Percentiles rank a stretch among this genome's conserved stretches.
Evolutionary conservation across 2,329 filamentous ascomycete genomes (phyloP).

Genomic region (Aquanectria penicillioides): DNA sequence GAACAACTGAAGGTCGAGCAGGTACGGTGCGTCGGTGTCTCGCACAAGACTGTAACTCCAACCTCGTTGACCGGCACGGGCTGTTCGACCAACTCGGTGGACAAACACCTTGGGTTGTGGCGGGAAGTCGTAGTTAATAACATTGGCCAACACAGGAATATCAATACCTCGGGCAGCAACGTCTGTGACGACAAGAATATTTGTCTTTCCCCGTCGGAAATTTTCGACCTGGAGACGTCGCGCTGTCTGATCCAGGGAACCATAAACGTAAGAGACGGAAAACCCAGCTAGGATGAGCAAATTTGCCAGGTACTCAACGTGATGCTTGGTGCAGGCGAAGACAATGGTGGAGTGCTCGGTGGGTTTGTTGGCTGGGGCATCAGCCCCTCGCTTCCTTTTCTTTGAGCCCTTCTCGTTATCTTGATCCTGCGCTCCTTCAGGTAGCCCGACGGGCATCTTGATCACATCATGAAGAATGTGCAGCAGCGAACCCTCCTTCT

Average conservation of each 20-base stretch:
- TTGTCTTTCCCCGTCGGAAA: slow-evolving; percentile 84
- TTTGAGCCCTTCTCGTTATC: slow-evolving; percentile 61
- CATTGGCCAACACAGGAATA: slow-evolving; percentile 94
- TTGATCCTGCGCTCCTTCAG: slow-evolving; percentile 59
- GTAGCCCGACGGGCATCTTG: slow-evolving; percentile 81
- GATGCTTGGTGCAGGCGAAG: slow-evolving; percentile 95
- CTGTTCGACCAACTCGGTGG: slow-evolving; percentile 94
- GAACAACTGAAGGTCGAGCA: slow-evolving; percentile 94
- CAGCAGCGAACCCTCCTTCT: slow-evolving; percentile 92
- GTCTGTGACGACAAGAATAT: slow-evolving; percentile 95
- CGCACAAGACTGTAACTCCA: slow-evolving; percentile 96
- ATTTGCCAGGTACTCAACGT: slow-evolving; percentile 90
- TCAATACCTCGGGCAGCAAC: slow-evolving; percentile 97
- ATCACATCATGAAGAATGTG: slow-evolving; percentile 93
- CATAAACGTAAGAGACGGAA: slow-evolving; percentile 92
- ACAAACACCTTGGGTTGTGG: slow-evolving; percentile 97
- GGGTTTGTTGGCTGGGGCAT: slow-evolving; percentile 70
- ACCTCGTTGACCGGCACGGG: slow-evolving; percentile 88
- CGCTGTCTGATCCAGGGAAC: slow-evolving; percentile 92
- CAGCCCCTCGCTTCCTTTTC: slow-evolving; percentile 75
- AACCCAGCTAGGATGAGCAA: slow-evolving; percentile 86
- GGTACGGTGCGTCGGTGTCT: slow-evolving; percentile 88
- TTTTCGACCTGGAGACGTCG: slow-evolving; percentile 91
- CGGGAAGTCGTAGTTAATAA: slow-evolving; percentile 99
- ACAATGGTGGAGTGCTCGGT: slow-evolving; percentile 94